Base-by-base conservation (phyloP, 2,329 filamentous ascomycete species). In the Talaromyces atroroseus region DNA sequence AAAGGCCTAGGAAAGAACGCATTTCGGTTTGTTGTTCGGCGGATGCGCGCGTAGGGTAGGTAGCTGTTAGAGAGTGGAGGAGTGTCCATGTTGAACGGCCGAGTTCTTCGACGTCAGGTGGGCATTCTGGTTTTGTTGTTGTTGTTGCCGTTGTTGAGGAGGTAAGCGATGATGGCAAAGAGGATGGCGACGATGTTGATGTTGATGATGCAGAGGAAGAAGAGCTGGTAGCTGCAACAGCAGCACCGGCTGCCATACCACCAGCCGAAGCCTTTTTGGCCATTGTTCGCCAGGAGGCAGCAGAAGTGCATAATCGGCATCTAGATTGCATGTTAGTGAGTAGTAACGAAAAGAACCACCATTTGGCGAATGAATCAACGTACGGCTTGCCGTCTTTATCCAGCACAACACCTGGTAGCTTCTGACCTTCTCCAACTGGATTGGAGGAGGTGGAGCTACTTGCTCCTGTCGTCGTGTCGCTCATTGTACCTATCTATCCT, bases 21-120 rank as follows among this genome's bases (percentile, higher is more conserved):
- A 95, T 87, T 64, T 96, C 88, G 29, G 77, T 76, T 69, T 96
- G 90, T 64, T 96, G 83, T 10, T 78, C 72, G 0, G 78, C 71
- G 0, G 86, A 83, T 0, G 94, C 90, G 7, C 70, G 73, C 7
- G 81, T 78, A 1, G 94, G 94, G 71, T 97, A 99, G 14, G 84
- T 84, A 0, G 92, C 94, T 14, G 92, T 89, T 62, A 99, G 89
- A 8, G 88, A 87, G 77, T 99, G 94, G 1, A 99, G 83, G 20
- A 99, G 82, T 0, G 91, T 96, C 94, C 94, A 99, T 12, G 90
- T 89, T 59, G 86, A 86, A 60, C 91, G 89, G 49, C 94, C 94
- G 4, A 99, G 85, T 16, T 80, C 76, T 68, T 95, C 90, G 61
- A 96, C 90, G 69, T 97, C 92, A 1, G 94, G 88, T 0, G 94